A percentile compares a stretch with the other conserved stretches of the same genome.
Conservation (phyloP, 306 rosid genomes). For the Prunus dulcis region DNA sequence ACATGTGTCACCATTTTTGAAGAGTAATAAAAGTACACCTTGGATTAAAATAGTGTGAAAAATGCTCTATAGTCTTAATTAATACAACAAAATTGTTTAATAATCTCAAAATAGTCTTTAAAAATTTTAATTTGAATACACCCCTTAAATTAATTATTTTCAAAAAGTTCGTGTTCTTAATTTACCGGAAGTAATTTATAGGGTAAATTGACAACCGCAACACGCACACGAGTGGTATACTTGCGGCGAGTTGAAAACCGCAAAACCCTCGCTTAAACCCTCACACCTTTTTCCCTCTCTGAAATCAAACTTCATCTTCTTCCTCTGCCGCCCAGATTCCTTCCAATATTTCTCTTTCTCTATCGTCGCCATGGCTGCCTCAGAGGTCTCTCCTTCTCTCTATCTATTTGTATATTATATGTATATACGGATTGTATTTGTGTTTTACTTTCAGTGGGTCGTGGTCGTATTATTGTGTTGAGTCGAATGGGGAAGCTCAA, state of each 20-base stretch:
- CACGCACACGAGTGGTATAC: neutral
- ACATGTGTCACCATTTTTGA: too few species aligned
- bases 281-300: neutral
- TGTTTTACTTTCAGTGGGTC: neutral
- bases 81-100: too few species aligned
- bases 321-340: neutral
- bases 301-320: neutral
- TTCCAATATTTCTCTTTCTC: neutral
- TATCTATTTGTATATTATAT: neutral
- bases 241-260: neutral
- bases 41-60: too few species aligned
- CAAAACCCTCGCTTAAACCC: constrained; percentile 8
- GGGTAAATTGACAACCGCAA: too few species aligned
- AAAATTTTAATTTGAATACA: too few species aligned
- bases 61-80: too few species aligned
- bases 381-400: constrained; percentile 12
- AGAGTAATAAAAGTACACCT: fast-evolving
- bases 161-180: too few species aligned
- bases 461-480: neutral
- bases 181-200: too few species aligned
- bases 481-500: neutral
- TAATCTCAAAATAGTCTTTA: too few species aligned
- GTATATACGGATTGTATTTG: neutral
- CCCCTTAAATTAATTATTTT: too few species aligned
- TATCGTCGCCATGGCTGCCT: constrained; percentile 20